Evolutionary conservation across 768 basidiomycete genomes (phyloP).

Genomic region (Naganishia vishniacii): DNA sequence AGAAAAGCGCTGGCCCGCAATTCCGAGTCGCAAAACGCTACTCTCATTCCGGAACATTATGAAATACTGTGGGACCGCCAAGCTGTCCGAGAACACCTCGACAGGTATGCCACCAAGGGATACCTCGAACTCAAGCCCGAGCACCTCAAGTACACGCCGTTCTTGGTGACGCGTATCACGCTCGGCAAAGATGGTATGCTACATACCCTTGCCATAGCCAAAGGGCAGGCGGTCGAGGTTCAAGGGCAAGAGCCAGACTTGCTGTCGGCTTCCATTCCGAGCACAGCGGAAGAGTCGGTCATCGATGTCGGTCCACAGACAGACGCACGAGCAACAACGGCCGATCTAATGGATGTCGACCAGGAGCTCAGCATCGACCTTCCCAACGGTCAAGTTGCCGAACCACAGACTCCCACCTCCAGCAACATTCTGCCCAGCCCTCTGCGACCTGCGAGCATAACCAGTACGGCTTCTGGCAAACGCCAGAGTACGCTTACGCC

Average conservation of each 20-base stretch:
- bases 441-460: background rate
- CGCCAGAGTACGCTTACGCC: constrained; percentile 2
- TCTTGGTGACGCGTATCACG: constrained; percentile 57
- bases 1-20: constrained; percentile 41
- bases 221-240: constrained; percentile 23
- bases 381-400: background rate
- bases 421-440: background rate
- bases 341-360: constrained; percentile 5
- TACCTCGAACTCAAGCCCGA: constrained; percentile 69
- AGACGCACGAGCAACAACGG: background rate
- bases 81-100: constrained; percentile 62
- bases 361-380: background rate
- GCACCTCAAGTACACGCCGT: constrained; percentile 90
- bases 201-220: constrained; percentile 13
- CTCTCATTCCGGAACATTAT: constrained; percentile 61
- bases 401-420: background rate
- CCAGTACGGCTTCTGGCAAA: background rate
- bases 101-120: constrained; percentile 69
- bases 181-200: constrained; percentile 21
- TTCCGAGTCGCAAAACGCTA: constrained; percentile 31
- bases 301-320: background rate
- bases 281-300: background rate
- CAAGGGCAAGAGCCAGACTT: constrained; percentile 21
- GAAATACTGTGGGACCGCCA: constrained; percentile 67
- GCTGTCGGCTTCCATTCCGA: background rate